Evolutionary conservation across 306 rosid genomes (phyloP), one percentile per base, ranked within the genome.

Genomic region (Prunus mongolica): DNA sequence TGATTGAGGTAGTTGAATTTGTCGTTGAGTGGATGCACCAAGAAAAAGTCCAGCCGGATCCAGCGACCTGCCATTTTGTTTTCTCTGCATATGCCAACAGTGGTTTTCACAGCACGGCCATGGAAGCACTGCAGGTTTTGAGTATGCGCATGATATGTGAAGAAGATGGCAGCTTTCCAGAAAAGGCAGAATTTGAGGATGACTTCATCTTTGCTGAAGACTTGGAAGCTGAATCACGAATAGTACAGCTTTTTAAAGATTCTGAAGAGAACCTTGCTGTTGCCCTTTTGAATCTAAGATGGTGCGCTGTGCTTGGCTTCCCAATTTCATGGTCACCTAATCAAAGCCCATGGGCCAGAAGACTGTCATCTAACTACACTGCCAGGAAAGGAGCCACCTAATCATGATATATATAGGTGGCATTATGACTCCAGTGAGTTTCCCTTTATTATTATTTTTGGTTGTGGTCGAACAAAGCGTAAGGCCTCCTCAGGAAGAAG

Each of bases 241-340:
- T 91, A 74, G 67, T 82, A 8, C 62, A 85, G 52, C 82, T 90
- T 67, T 91, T 94, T 81, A 71, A 85, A 69, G 84, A 87, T 65
- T 79, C 71, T 61, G 78, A 87, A 62, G 91, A 81, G 77, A 56
- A 76, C 67, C 78, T 84, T 63, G 86, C 90, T 32, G 63, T 81
- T 79, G 98, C 88, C 58, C 87, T 94, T 65, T 81, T 94, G 82
- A 88, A 81, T 87, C 83, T 91, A 81, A 85, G 96, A 81, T 87
- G 93, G 98, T 86, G 90, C 72, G 90, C 87, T 20, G 41, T 86
- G 27, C 74, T 78, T 44, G 97, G 96, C 67, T 87, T 82, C 85
- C 86, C 93, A 55, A 27, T 90, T 50, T 78, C 84, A 22, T 77
- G 78, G 78, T 87, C 88, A 46, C 88, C 90, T 58, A 85, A 82